phyloP scores from a whole-genome alignment of 140 eudicot genomes.

The Flaveria floridana region DNA sequence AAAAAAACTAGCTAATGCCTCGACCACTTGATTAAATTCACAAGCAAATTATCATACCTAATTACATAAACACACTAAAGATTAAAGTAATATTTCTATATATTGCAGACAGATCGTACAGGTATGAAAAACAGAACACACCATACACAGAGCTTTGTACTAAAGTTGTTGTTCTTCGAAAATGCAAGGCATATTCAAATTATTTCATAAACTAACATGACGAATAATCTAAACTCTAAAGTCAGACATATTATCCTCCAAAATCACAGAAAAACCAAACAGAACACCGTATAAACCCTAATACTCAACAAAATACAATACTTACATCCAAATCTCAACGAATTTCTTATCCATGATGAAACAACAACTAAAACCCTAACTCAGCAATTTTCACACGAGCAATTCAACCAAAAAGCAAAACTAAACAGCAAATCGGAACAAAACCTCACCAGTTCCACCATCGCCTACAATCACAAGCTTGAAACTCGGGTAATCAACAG shows the following conservation, averaged over 20 bases:
- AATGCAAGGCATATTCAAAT: not conserved
- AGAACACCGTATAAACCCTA: conserved; percentile 18
- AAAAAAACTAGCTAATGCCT: not conserved
- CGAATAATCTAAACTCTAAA: not conserved
- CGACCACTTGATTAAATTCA: not conserved
- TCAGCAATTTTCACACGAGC: not conserved
- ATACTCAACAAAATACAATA: not conserved
- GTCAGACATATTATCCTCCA: not conserved
- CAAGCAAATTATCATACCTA: not conserved
- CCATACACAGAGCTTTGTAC: not conserved
- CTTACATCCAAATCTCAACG: not conserved
- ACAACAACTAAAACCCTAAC: not conserved
- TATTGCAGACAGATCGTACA: no score
- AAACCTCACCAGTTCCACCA: conserved; percentile 57
- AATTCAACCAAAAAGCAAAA: not conserved
- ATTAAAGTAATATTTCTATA: not conserved
- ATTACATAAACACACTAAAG: no score
- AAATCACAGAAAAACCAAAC: not conserved
- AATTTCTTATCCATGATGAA: not conserved
- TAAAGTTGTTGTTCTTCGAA: not conserved
- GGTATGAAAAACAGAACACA: not conserved
- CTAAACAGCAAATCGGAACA: not conserved
- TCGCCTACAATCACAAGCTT: conserved; percentile 72
- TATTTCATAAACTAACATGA: not conserved
- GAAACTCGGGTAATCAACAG: conserved; percentile 60